Base-by-base conservation (phyloP, 2,329 filamentous ascomycete genomes). In the Clonostachys sp. region DNA sequence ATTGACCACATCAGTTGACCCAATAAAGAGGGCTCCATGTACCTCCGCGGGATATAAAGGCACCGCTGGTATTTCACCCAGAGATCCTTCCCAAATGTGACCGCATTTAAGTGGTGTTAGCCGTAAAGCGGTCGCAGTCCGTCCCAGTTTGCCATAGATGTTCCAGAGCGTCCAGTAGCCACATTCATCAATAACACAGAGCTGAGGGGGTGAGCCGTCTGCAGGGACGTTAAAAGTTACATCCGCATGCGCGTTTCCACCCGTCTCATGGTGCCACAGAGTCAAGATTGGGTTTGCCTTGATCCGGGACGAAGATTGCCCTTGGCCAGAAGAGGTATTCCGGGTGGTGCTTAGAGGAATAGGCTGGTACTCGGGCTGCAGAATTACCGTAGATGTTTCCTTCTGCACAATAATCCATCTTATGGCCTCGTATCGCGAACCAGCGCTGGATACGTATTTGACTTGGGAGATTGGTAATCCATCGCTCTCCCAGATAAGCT, bases 101-200 rank as follows among this genome's bases (percentile, higher is more conserved):
- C 78, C 78, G 45, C 67, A 67, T 45, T 63, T 62, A 16, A 48
- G 57, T 34, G 67, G 57, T 8, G 59, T 60, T 16, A 65, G 58
- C 12, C 56, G 66, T 34, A 66, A 54, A 9, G 56, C 62, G 33
- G 59, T 66, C 17, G 65, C 62, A 18, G 62, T 58, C 12, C 61
- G 57, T 16, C 64, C 52, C 49, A 61, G 57, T 51, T 58, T 69
- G 46, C 66, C 69, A 12, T 56, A 53, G 20, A 86, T 66, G 50
- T 86, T 74, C 82, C 84, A 89, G 5, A 89, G 62, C 41, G 71
- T 82, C 87, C 87, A 91, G 48, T 69, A 71, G 2, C 86, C 86
- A 34, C 67, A 67, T 45, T 80, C 72, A 55, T 91, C 84, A 16
- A 91, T 70, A 24, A 90, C 70, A 14, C 75, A 83, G 45, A 91